A percentile compares a stretch with the other conserved stretches of the same genome.
Conservation (phyloP, 805 yeast genomes). For the Wickerhamomyces alni region DNA sequence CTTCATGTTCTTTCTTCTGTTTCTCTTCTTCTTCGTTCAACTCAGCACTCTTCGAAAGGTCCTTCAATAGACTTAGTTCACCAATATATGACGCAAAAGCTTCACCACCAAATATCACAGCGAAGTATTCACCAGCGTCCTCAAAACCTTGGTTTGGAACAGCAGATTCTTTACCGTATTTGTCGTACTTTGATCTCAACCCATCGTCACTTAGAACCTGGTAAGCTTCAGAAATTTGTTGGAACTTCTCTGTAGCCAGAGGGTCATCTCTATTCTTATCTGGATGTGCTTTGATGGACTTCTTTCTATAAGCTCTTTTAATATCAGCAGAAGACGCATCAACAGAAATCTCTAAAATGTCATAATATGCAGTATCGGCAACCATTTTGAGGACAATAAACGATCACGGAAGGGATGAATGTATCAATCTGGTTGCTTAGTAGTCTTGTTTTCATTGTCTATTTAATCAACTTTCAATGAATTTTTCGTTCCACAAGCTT, state of each 20-base stretch:
- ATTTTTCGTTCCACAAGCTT: too few relatives aligned
- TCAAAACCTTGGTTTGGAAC: constrained; percentile 65
- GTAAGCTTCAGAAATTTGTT: constrained; percentile 60
- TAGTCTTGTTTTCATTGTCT: too few relatives aligned
- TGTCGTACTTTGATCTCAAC: constrained; percentile 63
- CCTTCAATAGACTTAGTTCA: constrained; percentile 72
- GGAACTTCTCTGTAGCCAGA: constrained; percentile 65
- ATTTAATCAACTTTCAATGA: too few relatives aligned
- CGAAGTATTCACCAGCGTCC: constrained; percentile 67
- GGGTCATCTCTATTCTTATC: constrained; percentile 79
- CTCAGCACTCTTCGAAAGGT: constrained; percentile 59
- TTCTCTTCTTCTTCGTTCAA: constrained; percentile 41
- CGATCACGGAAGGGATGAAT: too few relatives aligned
- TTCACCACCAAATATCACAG: constrained; percentile 81
- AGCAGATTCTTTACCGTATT: constrained; percentile 68
- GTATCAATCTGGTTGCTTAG: too few relatives aligned
- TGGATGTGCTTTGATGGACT: constrained; percentile 73
- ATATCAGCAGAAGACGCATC: constrained; percentile 61
- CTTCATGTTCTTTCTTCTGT: constrained; percentile 21
- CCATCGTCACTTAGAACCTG: constrained; percentile 67
- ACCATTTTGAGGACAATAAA: constrained; percentile 41
- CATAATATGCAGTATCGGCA: constrained; percentile 70
- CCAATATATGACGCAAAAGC: constrained; percentile 87
- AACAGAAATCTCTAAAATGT: constrained; percentile 49
- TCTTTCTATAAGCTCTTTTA: constrained; percentile 74